Evolutionary conservation across 2,329 filamentous ascomycete species (phyloP).

Genomic region (Volutella citrinella): DNA sequence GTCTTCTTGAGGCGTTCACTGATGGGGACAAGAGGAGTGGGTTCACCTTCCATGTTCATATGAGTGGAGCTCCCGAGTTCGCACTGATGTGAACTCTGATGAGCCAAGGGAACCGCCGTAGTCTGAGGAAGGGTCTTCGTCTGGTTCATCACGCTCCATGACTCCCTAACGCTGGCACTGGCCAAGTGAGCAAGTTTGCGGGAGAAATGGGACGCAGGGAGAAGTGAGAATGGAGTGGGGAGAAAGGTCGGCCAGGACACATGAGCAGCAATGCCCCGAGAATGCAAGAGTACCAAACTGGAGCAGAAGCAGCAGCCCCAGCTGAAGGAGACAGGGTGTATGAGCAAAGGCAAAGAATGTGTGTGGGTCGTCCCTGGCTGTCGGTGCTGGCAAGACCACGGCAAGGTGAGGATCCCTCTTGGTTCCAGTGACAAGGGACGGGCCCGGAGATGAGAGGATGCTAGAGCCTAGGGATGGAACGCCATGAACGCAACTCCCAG

Average conservation of each 20-base stretch:
- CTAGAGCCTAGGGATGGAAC: no score
- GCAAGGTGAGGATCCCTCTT: slow-evolving; percentile 17
- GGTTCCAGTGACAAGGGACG: slow-evolving; percentile 4
- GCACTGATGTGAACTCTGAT: slow-evolving; percentile 40
- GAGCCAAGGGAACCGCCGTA: slow-evolving; percentile 35
- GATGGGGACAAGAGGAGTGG: neutral
- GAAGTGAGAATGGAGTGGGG: slow-evolving; percentile 3
- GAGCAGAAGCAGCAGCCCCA: slow-evolving; percentile 6
- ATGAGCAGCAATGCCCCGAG: slow-evolving; percentile 13
- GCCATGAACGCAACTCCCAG: no score
- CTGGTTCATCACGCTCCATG: slow-evolving; percentile 23
- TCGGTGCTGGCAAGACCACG: slow-evolving; percentile 17
- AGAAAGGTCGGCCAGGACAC: slow-evolving; percentile 12
- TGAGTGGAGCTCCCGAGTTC: slow-evolving; percentile 31
- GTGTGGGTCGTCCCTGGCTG: slow-evolving; percentile 18
- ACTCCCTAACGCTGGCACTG: slow-evolving; percentile 9
- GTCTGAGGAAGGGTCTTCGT: slow-evolving; percentile 36
- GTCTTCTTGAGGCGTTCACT: no score
- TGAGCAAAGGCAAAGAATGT: slow-evolving; percentile 8
- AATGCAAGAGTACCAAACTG: slow-evolving; percentile 6
- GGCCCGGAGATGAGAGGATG: no score
- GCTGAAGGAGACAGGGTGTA: slow-evolving; percentile 7
- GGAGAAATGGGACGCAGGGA: slow-evolving; percentile 8
- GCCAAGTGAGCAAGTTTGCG: slow-evolving; percentile 4
- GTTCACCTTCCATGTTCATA: slow-evolving; percentile 37